Evolutionary conservation across 495 filamentous ascomycete genomes (phyloP), one percentile per base, ranked within the genome.

Genomic region (Hypoxylon cercidicola): DNA sequence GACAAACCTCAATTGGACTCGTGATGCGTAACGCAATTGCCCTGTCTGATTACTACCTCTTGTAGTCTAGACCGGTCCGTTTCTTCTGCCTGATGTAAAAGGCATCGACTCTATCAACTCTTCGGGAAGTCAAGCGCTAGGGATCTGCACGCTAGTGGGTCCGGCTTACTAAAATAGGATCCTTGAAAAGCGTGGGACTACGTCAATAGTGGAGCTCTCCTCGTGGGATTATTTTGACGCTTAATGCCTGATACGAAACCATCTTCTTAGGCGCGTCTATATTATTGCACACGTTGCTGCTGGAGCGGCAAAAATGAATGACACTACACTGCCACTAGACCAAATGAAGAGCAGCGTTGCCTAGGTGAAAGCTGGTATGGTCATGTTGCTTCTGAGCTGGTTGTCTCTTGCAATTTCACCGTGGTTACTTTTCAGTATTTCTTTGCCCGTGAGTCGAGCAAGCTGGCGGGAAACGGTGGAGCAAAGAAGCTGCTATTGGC

Each of bases 311-410:
- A 62, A 69, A 1, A 54, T 79, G 28, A 60, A 64, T 34, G 35
- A 43, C 1, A 55, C 59, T 3, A 50, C 62, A 1, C 46, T 66
- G 9, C 60, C 58, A 8, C n/a, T 66, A 1, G 69, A 65, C 34
- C 71, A 68, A 18, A 50, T 65, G 10, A 52, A 55, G 32, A 37
- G 48, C 1, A 55, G 43, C 18, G 21, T 20, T 7, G 49, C 39
- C 1, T 59, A 76, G n/a, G 71, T 77, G 28, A 73, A 75, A 40
- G 66, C 54, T 2, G 79, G 77, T 13, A 68, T 74, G 7, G 68
- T 71, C 1, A 32, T 80, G 4, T 59, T 79, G 25, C 49, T 77
- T 16, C 11, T 77, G n/a, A 46, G 58, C 16, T 79, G 77, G 77
- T 50, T 72, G 10, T 55, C 75, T 15, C 58, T 79, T 18, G 56